Evolutionary conservation across 1,284 basidiomycete species (phyloP), one percentile per base, ranked within the genome.

Genomic region (Apiotrichum sp.): DNA sequence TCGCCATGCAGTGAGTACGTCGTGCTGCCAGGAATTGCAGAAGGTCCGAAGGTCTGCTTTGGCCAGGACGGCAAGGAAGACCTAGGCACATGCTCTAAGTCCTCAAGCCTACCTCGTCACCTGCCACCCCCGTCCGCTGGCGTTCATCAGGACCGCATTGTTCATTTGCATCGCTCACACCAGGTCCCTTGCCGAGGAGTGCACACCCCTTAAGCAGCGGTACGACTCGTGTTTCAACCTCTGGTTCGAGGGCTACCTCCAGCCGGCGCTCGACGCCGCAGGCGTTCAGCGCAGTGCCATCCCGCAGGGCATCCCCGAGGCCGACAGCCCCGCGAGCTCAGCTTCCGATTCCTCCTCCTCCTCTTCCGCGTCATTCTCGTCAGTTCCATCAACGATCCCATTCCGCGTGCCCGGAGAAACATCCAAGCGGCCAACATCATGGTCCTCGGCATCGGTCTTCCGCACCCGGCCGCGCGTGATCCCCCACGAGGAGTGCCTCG

Each of bases 211-310:
- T 55, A 97, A 97, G 73, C 84, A 86, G 60, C 80, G 84, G 58
- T 97, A 96, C 73, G 93, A 97, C 74, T 78, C 86, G 0, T 97
- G 93, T 79, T 97, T 97, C 79, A 95, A 96, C 70, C 83, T 86
- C 6, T 97, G 93, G 93, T 93, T 97, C 68, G 90, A 93, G 71
- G 89, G 89, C 29, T 97, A 96, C 71, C 83, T 97, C 36, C 87
- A 90, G 68, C 89, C 89, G 0, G 72, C 71, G 33, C 64, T 74
- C 4, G 69, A 72, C 45, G 56, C 39, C 7, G 58, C 61, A 5
- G 47, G 50, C 10, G 38, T 36, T 8, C 40, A 49, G 38, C 50
- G 56, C 32, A 51, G 51, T 46, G 60, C 64, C 29, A 46, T 53
- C 35, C 54, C 54, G 38, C 40, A 50, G 6, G 51, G 44, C 34